Base-by-base conservation (phyloP, 2,329 filamentous ascomycete genomes). In the Venturia nashicola region DNA sequence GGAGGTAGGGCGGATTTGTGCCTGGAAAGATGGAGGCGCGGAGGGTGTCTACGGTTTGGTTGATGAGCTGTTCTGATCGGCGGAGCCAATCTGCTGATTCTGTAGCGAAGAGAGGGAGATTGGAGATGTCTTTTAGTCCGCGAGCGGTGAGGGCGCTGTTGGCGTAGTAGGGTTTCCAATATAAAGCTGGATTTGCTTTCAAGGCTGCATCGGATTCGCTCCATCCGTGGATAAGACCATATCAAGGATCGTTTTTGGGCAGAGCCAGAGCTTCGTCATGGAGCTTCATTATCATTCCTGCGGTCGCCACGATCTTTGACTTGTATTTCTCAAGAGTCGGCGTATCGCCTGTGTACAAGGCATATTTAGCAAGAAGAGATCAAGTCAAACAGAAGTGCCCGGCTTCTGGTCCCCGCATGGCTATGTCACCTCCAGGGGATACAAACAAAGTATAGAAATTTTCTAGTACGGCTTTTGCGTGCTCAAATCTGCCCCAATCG, bases 221-320 rank as follows among this genome's bases (percentile, higher is more conserved):
- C 62, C 62, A 64, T 12, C 62, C 62, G 18, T 64, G 62, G 44
- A 64, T 64, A n/a, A 61, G 62, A 14, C 62, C 62, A 34, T 64
- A 61, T 16, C 62, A 55, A 7, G 62, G 57, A 5, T 60, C 44
- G 11, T 11, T 46, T 32, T 44, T 32, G 7, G 62, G 62, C 6
- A 64, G 57, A 46, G 62, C 62, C 12, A 64, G 62, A 61, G 34
- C 57, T 61, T 64, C 62, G 12, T 64, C 62, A 32, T 64, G 62
- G 18, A 61, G 34, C 34, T 51, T 48, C 14, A 61, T 18, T 16
- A 64, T 7, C 14, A 64, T 23, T 8, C 42, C 57, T n/a, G 62
- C 62, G 20, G 62, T 64, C 8, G 62, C 62, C 7, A 61, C 44
- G 55, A 64, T 64, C 39, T 64, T 64, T 16, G 36, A 57, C 27